phyloP scores from a whole-genome alignment of 805 yeast species.

The Wickerhamiella parazyma region DNA sequence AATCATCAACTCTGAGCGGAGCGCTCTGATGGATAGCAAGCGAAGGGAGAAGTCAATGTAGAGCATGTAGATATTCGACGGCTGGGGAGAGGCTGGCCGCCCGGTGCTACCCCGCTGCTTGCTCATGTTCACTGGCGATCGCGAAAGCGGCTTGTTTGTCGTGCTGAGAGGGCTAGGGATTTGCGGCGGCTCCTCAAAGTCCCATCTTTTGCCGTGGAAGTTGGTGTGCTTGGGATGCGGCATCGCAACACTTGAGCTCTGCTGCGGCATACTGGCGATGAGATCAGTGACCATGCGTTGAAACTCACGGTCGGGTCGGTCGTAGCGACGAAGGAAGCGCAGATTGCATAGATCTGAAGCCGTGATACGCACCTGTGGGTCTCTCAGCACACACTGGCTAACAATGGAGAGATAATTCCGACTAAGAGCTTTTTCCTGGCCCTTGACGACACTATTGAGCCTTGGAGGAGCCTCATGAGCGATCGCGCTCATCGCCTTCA shows the following conservation, averaged over 20 bases:
- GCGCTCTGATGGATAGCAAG: neutral
- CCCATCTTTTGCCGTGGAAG: neutral
- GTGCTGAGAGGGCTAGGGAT: no score
- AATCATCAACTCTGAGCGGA: neutral
- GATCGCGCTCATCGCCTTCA: conserved; percentile 59
- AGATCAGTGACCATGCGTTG: neutral
- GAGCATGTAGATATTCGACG: neutral
- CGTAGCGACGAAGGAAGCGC: conserved; percentile 32
- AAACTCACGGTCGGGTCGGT: conserved; percentile 8
- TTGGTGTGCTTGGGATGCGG: no score
- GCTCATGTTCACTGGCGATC: no score
- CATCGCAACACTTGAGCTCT: neutral
- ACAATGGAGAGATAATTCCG: conserved; percentile 39
- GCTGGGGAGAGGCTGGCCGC: no score
- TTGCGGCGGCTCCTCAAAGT: neutral
- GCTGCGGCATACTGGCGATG: neutral
- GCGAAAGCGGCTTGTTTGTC: no score
- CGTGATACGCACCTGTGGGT: conserved; percentile 52
- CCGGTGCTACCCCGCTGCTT: no score
- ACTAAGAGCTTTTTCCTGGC: conserved; percentile 16
- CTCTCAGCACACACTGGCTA: conserved; percentile 48
- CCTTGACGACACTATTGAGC: conserved; percentile 3
- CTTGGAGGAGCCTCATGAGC: conserved; percentile 53
- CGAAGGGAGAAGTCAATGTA: neutral
- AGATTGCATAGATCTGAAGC: conserved; percentile 42